These are phyloP conservation scores for Diaporthe sp. DNA, from an alignment of 2,329 filamentous ascomycete genomes.

Conservation along the genomic window DNA sequence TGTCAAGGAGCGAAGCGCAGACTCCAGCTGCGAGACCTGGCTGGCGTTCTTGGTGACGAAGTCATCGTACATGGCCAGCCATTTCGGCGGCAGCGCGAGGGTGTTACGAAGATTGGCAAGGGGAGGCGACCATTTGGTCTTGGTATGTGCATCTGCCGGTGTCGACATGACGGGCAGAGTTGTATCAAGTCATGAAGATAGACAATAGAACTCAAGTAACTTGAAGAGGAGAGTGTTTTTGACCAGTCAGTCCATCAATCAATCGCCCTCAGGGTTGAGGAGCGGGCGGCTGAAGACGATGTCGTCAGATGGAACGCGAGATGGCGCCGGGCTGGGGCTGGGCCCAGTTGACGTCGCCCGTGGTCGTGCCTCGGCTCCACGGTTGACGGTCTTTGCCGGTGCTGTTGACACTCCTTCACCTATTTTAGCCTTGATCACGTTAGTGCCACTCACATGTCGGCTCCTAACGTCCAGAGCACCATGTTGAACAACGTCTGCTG, in stretches of 20 bases:
- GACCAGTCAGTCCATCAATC: background rate
- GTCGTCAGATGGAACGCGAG: constrained; percentile 11
- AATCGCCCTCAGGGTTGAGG: constrained; percentile 2
- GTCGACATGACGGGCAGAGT: constrained; percentile 38
- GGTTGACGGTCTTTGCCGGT: background rate
- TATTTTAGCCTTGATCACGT: background rate
- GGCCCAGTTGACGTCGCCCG: constrained; percentile 3
- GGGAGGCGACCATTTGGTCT: constrained; percentile 38
- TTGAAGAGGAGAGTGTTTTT: background rate
- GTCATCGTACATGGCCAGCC: constrained; percentile 82
- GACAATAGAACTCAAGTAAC: background rate
- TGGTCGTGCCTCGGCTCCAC: constrained; percentile 28
- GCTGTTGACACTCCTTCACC: background rate
- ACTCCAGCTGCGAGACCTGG: constrained; percentile 95
- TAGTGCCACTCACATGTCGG: constrained; percentile 24
- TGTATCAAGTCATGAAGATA: constrained; percentile 30
- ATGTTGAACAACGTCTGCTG: background rate
- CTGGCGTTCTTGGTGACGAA: constrained; percentile 97
- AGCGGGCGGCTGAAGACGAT: constrained; percentile 2
- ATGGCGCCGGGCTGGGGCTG: constrained; percentile 12
- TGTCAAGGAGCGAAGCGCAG: constrained; percentile 89
- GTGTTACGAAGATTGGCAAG: constrained; percentile 56
- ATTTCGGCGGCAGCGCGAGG: constrained; percentile 73
- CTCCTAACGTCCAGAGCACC: background rate
- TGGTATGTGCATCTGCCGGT: constrained; percentile 40